phyloP scores from a whole-genome alignment of 2,329 filamentous ascomycete species.

The Aspergillus texensis region DNA sequence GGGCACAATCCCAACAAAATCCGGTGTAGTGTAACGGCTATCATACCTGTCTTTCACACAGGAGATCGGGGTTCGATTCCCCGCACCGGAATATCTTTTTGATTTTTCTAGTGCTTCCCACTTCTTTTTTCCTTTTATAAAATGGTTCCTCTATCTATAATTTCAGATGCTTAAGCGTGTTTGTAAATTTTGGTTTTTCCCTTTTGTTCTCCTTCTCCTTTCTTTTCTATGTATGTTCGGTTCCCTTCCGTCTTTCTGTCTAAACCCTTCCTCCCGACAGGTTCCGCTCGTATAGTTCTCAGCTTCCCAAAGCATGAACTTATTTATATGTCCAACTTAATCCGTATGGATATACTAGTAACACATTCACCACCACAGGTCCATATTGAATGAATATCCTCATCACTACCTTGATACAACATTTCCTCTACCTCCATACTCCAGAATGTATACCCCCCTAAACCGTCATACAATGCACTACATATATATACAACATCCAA shows the following conservation, averaged over 20 bases:
- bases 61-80: conserved; percentile 22
- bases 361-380: neutral
- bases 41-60: conserved; percentile 20
- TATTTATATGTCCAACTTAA: neutral
- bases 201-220: neutral
- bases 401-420: neutral
- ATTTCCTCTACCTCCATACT: neutral
- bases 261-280: neutral
- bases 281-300: neutral
- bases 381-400: neutral
- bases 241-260: too few species aligned
- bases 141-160: neutral
- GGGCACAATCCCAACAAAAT: neutral
- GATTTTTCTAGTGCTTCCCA: too few species aligned
- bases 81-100: conserved; percentile 12
- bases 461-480: neutral
- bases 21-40: conserved; percentile 21
- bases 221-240: neutral
- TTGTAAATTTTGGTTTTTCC: neutral
- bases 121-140: neutral
- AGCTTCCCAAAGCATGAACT: neutral
- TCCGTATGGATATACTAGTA: neutral
- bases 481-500: neutral
- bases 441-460: neutral
- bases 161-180: neutral